These are phyloP conservation scores for Athelia psychrophila DNA, from an alignment of 1,284 basidiomycete species.

Conservation along the genomic window DNA sequence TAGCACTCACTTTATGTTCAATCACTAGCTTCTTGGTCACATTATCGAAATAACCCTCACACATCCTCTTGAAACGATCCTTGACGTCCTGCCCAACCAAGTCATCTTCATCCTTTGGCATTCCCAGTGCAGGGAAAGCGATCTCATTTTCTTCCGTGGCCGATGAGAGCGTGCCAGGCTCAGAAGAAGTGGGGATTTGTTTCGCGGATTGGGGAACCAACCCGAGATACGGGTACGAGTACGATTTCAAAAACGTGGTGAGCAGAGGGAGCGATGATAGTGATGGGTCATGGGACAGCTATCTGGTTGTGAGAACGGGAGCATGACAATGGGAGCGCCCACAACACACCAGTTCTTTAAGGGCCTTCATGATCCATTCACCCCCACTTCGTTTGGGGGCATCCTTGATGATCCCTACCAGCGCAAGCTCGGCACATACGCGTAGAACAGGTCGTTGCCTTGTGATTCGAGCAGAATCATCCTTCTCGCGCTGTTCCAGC, in stretches of 20 bases:
- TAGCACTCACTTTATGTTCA: slow-evolving; percentile 76
- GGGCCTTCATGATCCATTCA: slow-evolving; percentile 81
- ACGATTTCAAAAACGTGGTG: slow-evolving; percentile 82
- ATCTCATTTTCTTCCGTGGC: slow-evolving; percentile 32
- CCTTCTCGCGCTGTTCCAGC: slow-evolving; percentile 89
- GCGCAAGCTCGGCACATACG: slow-evolving; percentile 86
- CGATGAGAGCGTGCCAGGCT: slow-evolving; percentile 51
- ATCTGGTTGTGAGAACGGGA: slow-evolving; percentile 7
- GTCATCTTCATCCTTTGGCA: slow-evolving; percentile 56
- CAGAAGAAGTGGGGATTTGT: slow-evolving; percentile 51
- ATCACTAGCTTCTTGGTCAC: slow-evolving; percentile 89
- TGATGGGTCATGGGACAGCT: slow-evolving; percentile 87
- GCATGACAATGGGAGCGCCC: neutral
- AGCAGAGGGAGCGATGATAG: slow-evolving; percentile 85
- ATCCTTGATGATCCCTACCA: slow-evolving; percentile 81
- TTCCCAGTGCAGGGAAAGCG: slow-evolving; percentile 36
- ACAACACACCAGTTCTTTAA: slow-evolving; percentile 75
- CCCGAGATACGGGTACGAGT: slow-evolving; percentile 79
- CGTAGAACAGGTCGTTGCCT: slow-evolving; percentile 86
- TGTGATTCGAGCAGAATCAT: slow-evolving; percentile 77
- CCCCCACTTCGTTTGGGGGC: slow-evolving; percentile 67
- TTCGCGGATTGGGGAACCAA: slow-evolving; percentile 54
- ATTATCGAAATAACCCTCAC: slow-evolving; percentile 90
- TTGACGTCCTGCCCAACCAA: slow-evolving; percentile 82
- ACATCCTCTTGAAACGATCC: slow-evolving; percentile 89